These are phyloP conservation scores for Thalassiosira livingstoniorum DNA, from an alignment of 352 stramenopile genomes.

Conservation along the genomic window DNA sequence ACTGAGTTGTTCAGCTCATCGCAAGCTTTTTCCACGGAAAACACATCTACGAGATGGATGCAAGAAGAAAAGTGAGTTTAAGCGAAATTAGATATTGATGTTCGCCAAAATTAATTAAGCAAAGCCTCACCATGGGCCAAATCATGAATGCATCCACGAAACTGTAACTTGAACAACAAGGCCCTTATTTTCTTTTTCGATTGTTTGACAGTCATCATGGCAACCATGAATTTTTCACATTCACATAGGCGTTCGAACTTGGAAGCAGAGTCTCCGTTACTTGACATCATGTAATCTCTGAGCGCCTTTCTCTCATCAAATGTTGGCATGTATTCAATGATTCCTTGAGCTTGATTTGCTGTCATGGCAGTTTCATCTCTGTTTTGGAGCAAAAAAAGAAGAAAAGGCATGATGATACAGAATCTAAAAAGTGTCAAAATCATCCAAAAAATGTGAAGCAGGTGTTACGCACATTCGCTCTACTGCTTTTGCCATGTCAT, in stretches of 20 bases:
- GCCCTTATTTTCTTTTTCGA: slow-evolving; percentile 77
- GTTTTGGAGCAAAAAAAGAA: slow-evolving; percentile 7
- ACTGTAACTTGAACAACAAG: slow-evolving; percentile 82
- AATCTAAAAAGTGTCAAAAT: slow-evolving; percentile 2
- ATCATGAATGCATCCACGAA: slow-evolving; percentile 73
- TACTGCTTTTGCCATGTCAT: slow-evolving; percentile 82
- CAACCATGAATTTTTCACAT: slow-evolving; percentile 87
- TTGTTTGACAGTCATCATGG: slow-evolving; percentile 85
- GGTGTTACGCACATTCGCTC: slow-evolving; percentile 64
- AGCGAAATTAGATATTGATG: too few relatives aligned
- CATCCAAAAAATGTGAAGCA: not conserved
- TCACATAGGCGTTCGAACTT: slow-evolving; percentile 84
- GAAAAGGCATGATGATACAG: not conserved
- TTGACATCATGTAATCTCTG: slow-evolving; percentile 86
- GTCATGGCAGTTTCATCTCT: slow-evolving; percentile 71
- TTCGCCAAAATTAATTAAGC: too few relatives aligned
- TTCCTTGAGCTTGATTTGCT: slow-evolving; percentile 87
- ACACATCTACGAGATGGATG: slow-evolving; percentile 67
- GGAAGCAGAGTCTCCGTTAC: slow-evolving; percentile 65
- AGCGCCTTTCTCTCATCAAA: slow-evolving; percentile 90
- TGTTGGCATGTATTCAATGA: slow-evolving; percentile 95
- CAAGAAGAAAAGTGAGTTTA: slow-evolving; percentile 1
- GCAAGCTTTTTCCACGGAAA: slow-evolving; percentile 87
- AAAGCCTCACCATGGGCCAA: slow-evolving; percentile 68
- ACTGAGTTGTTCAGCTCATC: slow-evolving; percentile 93